Evolutionary conservation across 148 eudicot genomes (phyloP).

Genomic region (Vaccinium vitisidaea): DNA sequence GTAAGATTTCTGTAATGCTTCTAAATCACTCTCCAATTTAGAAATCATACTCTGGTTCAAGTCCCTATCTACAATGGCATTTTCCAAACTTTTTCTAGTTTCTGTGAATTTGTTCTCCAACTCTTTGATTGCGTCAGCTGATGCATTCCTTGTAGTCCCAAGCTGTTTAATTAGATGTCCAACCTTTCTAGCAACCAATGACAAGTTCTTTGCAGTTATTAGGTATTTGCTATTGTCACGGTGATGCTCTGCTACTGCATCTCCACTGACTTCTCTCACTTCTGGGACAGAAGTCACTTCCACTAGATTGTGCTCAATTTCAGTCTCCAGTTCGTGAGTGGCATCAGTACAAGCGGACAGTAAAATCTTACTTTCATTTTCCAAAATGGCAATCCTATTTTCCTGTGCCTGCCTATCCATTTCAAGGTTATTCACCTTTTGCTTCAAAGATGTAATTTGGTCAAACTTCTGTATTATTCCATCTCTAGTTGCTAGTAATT

Average conservation of each 20-base stretch:
- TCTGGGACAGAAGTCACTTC: constrained; percentile 32
- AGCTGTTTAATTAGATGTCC: constrained; percentile 41
- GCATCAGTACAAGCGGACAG: constrained; percentile 64
- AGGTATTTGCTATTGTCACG: constrained; percentile 31
- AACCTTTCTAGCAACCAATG: constrained; percentile 47
- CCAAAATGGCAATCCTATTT: constrained; percentile 39
- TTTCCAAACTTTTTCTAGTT: constrained; percentile 35
- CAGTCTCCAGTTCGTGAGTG: constrained; percentile 41
- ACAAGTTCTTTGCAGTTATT: constrained; percentile 39
- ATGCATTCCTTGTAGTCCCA: constrained; percentile 32
- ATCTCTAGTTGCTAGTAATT: constrained; percentile 48
- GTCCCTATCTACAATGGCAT: constrained; percentile 54
- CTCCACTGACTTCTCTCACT: constrained; percentile 22
- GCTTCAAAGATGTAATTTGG: constrained; percentile 37
- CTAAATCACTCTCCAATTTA: constrained; percentile 58
- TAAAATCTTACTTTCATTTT: constrained; percentile 45
- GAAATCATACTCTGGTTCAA: constrained; percentile 36
- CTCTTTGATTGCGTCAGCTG: constrained; percentile 34
- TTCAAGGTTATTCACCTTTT: constrained; percentile 46
- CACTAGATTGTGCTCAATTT: constrained; percentile 24
- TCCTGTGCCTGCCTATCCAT: constrained; percentile 43
- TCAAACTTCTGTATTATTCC: constrained; percentile 29
- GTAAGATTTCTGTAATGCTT: constrained; percentile 41
- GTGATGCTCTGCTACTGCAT: constrained; percentile 20
- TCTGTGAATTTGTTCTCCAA: constrained; percentile 55